Evolutionary conservation across 805 yeast species (phyloP).

Genomic region (Teunomyces barrocoloradensis): DNA sequence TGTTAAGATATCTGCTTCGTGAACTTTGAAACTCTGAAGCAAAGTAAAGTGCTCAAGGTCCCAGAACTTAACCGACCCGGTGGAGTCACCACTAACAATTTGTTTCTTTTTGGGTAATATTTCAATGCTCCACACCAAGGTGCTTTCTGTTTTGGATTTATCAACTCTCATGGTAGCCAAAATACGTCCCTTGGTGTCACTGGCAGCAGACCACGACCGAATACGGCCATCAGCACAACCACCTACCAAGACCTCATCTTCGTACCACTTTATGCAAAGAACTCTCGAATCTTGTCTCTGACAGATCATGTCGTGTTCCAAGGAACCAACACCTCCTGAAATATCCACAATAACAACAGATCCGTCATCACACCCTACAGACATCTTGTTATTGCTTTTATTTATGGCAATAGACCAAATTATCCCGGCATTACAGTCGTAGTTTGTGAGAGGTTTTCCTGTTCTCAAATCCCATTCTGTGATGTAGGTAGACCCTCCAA

Average conservation of each 20-base stretch:
- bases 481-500: conserved; percentile 87
- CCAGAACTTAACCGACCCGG: conserved; percentile 94
- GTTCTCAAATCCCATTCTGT: conserved; percentile 89
- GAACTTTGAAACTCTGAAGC: conserved; percentile 76
- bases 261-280: conserved; percentile 73
- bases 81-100: conserved; percentile 94
- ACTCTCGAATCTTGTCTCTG: conserved; percentile 85
- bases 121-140: conserved; percentile 85
- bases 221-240: conserved; percentile 96
- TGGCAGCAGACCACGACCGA: conserved; percentile 67
- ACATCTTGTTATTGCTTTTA: conserved; percentile 57
- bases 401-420: conserved; percentile 85
- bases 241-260: conserved; percentile 66
- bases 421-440: conserved; percentile 89
- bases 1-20: conserved; percentile 88
- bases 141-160: conserved; percentile 78
- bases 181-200: conserved; percentile 60
- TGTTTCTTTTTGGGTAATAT: conserved; percentile 64
- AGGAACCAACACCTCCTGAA: conserved; percentile 79
- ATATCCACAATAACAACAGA: conserved; percentile 79
- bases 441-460: conserved; percentile 69
- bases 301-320: conserved; percentile 72
- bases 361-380: conserved; percentile 96
- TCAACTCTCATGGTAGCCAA: conserved; percentile 88
- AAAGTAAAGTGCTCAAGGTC: conserved; percentile 74